These are phyloP conservation scores for Pogostemon cablin DNA, from an alignment of 257 asterid species.

Conservation along the genomic window DNA sequence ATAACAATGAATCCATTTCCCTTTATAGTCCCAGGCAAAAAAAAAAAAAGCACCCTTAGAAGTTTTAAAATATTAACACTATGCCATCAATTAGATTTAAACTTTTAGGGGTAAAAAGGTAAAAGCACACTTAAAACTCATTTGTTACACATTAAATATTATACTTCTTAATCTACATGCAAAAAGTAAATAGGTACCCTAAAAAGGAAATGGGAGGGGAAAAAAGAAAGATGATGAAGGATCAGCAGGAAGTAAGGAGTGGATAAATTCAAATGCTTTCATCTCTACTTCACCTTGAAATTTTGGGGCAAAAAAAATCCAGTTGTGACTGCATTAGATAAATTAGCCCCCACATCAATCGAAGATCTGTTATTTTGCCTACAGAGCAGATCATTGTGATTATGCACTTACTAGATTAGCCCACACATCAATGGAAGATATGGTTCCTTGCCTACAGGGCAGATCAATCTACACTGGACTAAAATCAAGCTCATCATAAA, in stretches of 20 bases:
- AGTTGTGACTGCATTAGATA: neutral
- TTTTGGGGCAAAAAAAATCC: neutral
- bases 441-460: neutral
- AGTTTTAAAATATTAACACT: too few relatives aligned
- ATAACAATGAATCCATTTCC: too few relatives aligned
- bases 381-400: neutral
- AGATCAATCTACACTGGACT: neutral
- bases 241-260: neutral
- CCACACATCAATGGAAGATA: constrained; percentile 15
- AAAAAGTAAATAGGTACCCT: too few relatives aligned
- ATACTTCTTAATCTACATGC: too few relatives aligned
- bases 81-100: too few relatives aligned
- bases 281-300: constrained; percentile 12
- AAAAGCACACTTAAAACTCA: too few relatives aligned
- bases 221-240: constrained; percentile 16
- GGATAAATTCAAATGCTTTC: neutral
- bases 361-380: constrained; percentile 9
- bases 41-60: too few relatives aligned
- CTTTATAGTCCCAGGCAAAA: too few relatives aligned
- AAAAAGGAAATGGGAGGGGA: too few relatives aligned
- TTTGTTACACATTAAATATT: too few relatives aligned
- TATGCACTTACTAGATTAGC: neutral
- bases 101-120: too few relatives aligned
- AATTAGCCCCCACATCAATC: constrained; percentile 1
- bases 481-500: too few relatives aligned